Base-by-base conservation (phyloP, 179 eudicot species). In the Beta corolliflora region DNA sequence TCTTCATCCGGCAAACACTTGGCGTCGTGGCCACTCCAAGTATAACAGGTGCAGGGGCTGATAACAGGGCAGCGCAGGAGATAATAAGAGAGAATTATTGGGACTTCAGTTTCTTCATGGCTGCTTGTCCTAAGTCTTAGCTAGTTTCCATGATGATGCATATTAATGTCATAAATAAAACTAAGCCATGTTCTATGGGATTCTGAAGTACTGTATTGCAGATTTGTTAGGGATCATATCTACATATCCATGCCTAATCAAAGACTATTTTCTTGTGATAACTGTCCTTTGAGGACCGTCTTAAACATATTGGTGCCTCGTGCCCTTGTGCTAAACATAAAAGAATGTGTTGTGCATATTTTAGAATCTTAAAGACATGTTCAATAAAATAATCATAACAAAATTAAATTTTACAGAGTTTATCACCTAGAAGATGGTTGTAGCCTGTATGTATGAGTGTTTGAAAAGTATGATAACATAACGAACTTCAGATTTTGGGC, bases 21-120 rank as follows among this genome's bases (percentile, higher is more conserved):
- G 81, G 81, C 81, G 31, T 46, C 85, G 81, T 65, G 85, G 85
- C 61, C 73, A 63, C 45, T 52, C 75, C 14, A 82, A 66, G 72
- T 80, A 53, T 45, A 53, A 72, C 78, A 82, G 81, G 78, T 82
- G 77, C 85, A 82, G 65, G 55, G 78, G 81, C 36, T 82, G 79
- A 78, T 74, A 13, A 16, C 64, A 54, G 64, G 2, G 31, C 9
- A 50, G 14, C 45, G 13, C 45, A 13, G 36, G 18, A 80, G 67
- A 3, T 15, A 50, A 10, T 46, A 13, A 14, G 9, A 12, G 54
- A 64, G 55, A 21, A 66, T 10, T 54, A 63, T 66, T 75, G 68
- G 41, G 7, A 70, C 36, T 56, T 81, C 60, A 48, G 77, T 76
- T 76, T 69, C 29, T 48, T 64, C 74, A 77, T 52, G 80, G 73